Base-by-base conservation (phyloP, 352 stramenopile species). In the Peronospora destructor region DNA sequence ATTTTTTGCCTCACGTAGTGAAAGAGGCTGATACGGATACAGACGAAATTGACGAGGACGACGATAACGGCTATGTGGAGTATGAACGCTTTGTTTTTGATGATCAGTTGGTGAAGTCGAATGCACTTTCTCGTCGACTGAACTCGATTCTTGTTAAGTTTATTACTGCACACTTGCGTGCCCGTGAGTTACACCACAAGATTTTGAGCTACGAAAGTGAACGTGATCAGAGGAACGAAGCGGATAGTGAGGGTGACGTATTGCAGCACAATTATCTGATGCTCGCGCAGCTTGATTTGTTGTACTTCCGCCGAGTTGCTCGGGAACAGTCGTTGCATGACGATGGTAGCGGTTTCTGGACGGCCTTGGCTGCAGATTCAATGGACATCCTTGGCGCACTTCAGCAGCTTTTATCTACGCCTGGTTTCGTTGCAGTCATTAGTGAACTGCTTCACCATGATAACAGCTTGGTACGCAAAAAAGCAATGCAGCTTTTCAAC, bases 401-500 rank as follows among this genome's bases (percentile, higher is more conserved):
- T 25, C 81, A 94, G 62, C 75, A 90, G 50, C 63, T 94, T 46
- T 56, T 95, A 49, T 91, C 84, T 4, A 90, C 83, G 1, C 84
- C 84, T 10, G 76, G 80, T 30, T 95, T 95, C 33, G 72, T 95
- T 3, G 83, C 84, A 8, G 73, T 95, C 11, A 92, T 93, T 21
- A 69, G 77, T 13, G 84, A 92, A 45, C 43, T 95, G 32, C 47
- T 95, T 30, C 84, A 87, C 47, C 84, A 95, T 53, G 83, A 93
- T 32, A 89, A 88, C 51, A 81, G 73, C 17, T 53, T 90, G n/a
- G 79, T 95, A 38, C 84, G 84, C 23, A 89, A 91, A 58, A 89
- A 89, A 53, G 84, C 84, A 4, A 88, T 95, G 74, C 79, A 91
- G 62, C 61, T 95, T 12, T 90, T 95, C 43, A 93, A 92, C 50